These are phyloP conservation scores for Neurospora sp. DNA, from an alignment of 495 filamentous ascomycete species.

Conservation along the genomic window DNA sequence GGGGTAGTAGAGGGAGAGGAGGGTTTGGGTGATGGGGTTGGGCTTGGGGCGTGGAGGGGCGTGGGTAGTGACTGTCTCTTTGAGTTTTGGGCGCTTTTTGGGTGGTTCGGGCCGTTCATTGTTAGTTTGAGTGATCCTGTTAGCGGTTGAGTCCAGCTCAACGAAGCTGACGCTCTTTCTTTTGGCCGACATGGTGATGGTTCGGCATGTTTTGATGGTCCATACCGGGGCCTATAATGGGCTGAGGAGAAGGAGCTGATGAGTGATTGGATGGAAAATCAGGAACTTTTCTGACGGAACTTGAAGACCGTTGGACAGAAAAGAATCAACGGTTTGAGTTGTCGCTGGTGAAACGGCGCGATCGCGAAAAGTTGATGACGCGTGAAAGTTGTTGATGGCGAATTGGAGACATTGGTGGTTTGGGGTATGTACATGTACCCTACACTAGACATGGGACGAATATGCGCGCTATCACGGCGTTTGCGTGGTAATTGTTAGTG, in stretches of 20 bases:
- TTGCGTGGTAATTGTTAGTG: not conserved
- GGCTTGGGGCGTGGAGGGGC: not conserved
- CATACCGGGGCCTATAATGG: not conserved
- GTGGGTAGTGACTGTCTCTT: not conserved
- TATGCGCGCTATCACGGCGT: not conserved
- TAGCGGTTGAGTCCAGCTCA: not conserved
- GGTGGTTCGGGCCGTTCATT: not conserved
- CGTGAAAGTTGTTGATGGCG: not conserved
- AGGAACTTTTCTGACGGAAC: not conserved
- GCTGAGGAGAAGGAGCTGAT: not conserved
- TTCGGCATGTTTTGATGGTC: not conserved
- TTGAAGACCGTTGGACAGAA: not conserved
- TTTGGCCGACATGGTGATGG: not conserved
- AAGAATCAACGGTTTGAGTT: not conserved
- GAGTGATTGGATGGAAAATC: not conserved
- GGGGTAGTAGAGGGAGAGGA: slow-evolving; percentile 68
- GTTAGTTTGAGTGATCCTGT: not conserved
- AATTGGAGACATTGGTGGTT: not conserved
- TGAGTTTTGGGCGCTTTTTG: not conserved
- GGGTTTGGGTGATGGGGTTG: slow-evolving; percentile 42
- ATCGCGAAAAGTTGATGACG: not conserved
- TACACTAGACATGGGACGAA: not conserved
- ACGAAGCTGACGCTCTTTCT: not conserved
- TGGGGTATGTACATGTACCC: not conserved
- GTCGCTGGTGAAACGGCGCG: not conserved